phyloP scores from a whole-genome alignment of 257 asterid species.

The Coffea eugenioides region DNA sequence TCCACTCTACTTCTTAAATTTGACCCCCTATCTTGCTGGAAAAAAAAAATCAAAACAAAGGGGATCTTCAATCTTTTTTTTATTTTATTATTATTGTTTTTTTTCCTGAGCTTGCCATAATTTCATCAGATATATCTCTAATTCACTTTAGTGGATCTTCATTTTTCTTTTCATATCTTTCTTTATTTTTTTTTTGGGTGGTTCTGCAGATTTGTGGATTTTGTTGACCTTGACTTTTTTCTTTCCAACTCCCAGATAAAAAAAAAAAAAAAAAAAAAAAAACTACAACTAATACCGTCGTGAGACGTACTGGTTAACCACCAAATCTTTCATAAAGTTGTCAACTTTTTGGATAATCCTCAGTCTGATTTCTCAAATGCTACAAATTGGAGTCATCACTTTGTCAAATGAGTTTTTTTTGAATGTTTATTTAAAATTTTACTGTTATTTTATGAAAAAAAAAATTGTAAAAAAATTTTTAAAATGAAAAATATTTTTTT shows the following conservation, averaged over 20 bases:
- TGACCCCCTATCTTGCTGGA: too few species aligned
- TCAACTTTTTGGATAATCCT: not conserved
- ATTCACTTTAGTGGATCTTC: conserved; percentile 1
- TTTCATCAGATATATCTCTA: conserved; percentile 8
- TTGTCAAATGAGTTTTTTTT: not conserved
- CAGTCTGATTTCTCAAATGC: not conserved
- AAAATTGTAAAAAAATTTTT: too few species aligned
- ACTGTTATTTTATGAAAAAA: too few species aligned
- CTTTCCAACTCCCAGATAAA: conserved; percentile 3
- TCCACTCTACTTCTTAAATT: too few species aligned
- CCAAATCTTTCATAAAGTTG: not conserved
- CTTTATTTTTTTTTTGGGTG: not conserved
- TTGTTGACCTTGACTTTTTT: not conserved
- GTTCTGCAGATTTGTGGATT: conserved; percentile 9
- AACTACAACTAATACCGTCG: not conserved
- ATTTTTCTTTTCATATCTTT: not conserved
- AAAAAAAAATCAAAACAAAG: too few species aligned
- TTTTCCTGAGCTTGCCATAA: not conserved
- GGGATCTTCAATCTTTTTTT: too few species aligned
- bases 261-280: not conserved
- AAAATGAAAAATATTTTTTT: too few species aligned
- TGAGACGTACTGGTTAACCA: not conserved
- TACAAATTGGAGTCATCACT: not conserved
- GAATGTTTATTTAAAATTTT: too few species aligned
- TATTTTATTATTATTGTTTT: too few species aligned